phyloP scores from a whole-genome alignment of 805 yeast genomes.

The Ogataea nonfermentans region DNA sequence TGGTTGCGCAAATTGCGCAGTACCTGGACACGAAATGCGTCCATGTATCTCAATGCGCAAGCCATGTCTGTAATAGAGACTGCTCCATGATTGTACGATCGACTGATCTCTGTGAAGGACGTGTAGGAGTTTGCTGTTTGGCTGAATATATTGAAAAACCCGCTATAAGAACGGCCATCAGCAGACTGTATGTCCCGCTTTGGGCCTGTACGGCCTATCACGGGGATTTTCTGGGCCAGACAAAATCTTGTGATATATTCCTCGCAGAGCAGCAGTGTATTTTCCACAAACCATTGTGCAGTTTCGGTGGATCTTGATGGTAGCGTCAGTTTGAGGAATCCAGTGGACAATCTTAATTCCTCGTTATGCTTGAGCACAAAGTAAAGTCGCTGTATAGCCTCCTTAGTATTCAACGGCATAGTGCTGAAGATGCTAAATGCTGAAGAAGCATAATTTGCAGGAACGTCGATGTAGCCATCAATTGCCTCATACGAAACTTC shows the following conservation, averaged over 20 bases:
- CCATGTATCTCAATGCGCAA: constrained; percentile 24
- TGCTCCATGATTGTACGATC: constrained; percentile 19
- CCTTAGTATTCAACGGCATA: background rate
- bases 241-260: constrained; percentile 33
- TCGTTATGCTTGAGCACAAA: constrained; percentile 26
- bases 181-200: constrained; percentile 17
- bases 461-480: constrained; percentile 7
- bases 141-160: constrained; percentile 29
- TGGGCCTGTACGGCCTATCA: constrained; percentile 30
- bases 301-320: constrained; percentile 3
- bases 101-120: constrained; percentile 17
- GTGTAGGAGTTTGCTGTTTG: constrained; percentile 29
- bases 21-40: constrained; percentile 18
- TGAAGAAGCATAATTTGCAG: constrained; percentile 2
- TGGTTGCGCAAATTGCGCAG: constrained; percentile 17
- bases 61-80: constrained; percentile 25
- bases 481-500: constrained; percentile 6
- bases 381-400: constrained; percentile 23
- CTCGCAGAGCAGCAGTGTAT: constrained; percentile 30
- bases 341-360: constrained; percentile 18
- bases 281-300: constrained; percentile 25
- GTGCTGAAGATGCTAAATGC: constrained; percentile 11
- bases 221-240: constrained; percentile 22
- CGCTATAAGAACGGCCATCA: constrained; percentile 32
- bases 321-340: constrained; percentile 16